Conservation (phyloP, 306 rosid species). For the Quercus berberidifolia region DNA sequence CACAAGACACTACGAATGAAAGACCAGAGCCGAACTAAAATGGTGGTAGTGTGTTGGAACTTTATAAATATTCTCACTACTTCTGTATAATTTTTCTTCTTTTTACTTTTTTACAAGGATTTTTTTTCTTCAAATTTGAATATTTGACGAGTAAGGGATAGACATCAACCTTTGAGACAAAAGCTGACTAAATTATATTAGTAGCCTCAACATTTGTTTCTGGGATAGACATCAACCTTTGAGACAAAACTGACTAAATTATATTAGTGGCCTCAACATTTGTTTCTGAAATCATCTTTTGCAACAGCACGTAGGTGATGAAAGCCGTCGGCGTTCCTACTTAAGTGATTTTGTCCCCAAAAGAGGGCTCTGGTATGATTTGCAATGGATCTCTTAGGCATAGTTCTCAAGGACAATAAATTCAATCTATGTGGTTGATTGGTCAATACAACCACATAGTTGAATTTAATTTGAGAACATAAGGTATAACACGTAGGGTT, state of each 20-base stretch:
- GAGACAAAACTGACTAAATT: not conserved
- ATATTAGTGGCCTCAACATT: not conserved
- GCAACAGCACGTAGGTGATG: not conserved
- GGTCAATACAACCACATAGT: too few relatives aligned
- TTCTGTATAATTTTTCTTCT: not conserved
- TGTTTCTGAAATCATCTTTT: not conserved
- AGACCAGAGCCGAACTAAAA: slow-evolving; percentile 56
- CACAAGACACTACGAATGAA: slow-evolving; percentile 41
- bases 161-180: not conserved
- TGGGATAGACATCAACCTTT: not conserved
- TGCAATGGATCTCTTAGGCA: too few relatives aligned
- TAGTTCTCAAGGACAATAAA: too few relatives aligned
- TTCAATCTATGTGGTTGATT: too few relatives aligned
- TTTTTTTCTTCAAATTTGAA: not conserved
- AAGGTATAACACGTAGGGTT: too few relatives aligned
- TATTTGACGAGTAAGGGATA: not conserved
- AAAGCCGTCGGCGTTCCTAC: not conserved
- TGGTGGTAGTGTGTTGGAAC: not conserved
- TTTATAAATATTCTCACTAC: not conserved
- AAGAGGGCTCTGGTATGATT: not conserved
- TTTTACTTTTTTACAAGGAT: not conserved
- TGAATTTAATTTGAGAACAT: too few relatives aligned
- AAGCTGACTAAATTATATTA: not conserved
- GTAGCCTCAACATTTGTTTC: not conserved
- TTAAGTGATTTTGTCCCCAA: not conserved